phyloP scores from a whole-genome alignment of 1,284 basidiomycete species.

The Malassezia equina region DNA sequence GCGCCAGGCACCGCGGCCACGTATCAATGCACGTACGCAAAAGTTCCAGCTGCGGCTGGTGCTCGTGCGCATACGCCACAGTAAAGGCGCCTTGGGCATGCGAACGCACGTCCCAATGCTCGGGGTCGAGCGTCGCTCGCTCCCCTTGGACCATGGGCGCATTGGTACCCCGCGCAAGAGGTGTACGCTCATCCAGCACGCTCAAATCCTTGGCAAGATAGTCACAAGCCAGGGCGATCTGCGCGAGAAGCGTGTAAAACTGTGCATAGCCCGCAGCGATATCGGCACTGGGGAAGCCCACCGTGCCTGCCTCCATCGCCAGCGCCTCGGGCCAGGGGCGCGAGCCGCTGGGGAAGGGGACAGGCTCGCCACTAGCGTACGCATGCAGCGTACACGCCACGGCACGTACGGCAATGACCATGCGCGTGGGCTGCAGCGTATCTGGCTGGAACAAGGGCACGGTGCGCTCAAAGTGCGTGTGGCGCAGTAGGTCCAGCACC shows the following conservation, averaged over 20 bases:
- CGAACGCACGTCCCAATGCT: constrained; percentile 53
- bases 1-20: constrained; percentile 68
- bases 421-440: constrained; percentile 50
- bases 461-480: constrained; percentile 28
- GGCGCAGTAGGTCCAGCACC: constrained; percentile 53
- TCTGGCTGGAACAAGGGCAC: constrained; percentile 37
- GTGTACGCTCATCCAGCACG: constrained; percentile 70
- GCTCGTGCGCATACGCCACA: constrained; percentile 58
- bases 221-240: constrained; percentile 60
- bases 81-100: constrained; percentile 54
- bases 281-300: constrained; percentile 53
- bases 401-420: constrained; percentile 66
- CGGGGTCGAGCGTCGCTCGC: constrained; percentile 40
- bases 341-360: constrained; percentile 58
- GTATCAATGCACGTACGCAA: constrained; percentile 70
- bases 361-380: constrained; percentile 60
- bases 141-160: constrained; percentile 19
- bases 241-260: constrained; percentile 57
- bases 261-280: constrained; percentile 67
- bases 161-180: constrained; percentile 8
- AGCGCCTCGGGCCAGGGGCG: constrained; percentile 47
- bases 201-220: constrained; percentile 66
- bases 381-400: constrained; percentile 63
- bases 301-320: constrained; percentile 59
- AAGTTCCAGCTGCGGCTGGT: constrained; percentile 61